Evolutionary conservation across 2,329 filamentous ascomycete genomes (phyloP), one percentile per base, ranked within the genome.

Genomic region (Cyphellophora attinorum): DNA sequence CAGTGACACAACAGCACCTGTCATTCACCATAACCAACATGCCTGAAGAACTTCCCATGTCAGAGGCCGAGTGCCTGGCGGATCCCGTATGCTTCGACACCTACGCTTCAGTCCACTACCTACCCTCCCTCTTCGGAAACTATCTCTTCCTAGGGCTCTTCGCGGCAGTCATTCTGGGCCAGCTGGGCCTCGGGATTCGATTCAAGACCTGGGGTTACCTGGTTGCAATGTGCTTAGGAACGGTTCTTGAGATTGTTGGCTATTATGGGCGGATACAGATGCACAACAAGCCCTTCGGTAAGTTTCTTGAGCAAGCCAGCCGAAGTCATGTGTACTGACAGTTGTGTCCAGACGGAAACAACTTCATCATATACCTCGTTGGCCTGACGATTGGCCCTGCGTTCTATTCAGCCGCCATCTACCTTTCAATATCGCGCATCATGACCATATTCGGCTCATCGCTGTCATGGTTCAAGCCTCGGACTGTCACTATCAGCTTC

Each of bases 321-420:
- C 8, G n/a, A 25, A 25, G n/a, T 25, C n/a, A n/a, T n/a, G n/a
- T n/a, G n/a, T n/a, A n/a, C n/a, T 25, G n/a, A n/a, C 21, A 25
- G 21, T n/a, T 8, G 21, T n/a, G 21, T 72, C 49, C 67, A 8
- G 21, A 65, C 49, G 32, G 64, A 17, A 68, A 79, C 46, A 58
- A 59, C 1, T 68, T 63, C 41, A 39, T 39, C 30, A 68, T 76
- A 23, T 74, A 79, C 51, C 69, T 77, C 23, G 66, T 72, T 49
- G 73, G 68, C 44, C 61, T 83, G 37, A 81, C 76, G 3, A 68
- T 81, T 39, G 76, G 64, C 0, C 77, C 79, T 0, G 76, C 76
- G 1, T 81, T 80, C 50, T 62, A 80, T 51, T 68, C 74, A 6
- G 77, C 74, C 1, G 72, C 67, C 2, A 67, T 81, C 27, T 82